Base-by-base conservation (phyloP, 805 yeast species). In the Brettanomyces nanus region DNA sequence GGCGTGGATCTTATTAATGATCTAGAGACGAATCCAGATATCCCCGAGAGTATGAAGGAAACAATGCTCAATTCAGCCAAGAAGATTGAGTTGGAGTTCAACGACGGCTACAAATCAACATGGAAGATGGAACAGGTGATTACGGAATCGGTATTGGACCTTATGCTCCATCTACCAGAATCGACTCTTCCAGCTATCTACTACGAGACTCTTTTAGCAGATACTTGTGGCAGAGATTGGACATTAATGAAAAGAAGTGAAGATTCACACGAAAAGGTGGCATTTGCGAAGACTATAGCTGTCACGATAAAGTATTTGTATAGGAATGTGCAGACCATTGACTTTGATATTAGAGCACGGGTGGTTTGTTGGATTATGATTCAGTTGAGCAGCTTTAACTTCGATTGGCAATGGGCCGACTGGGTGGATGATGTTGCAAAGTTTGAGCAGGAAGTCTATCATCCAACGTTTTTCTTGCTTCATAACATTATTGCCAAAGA, bases 381-480 rank as follows among this genome's bases (percentile, higher is more conserved):
- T 39, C 98, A 92, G 61, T 74, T 92, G 57, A 83, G 95, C 51
- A 92, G 90, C 56, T 92, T 90, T 59, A 87, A 83, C 40, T 92
- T 85, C 62, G 85, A 89, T 27, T 92, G 99, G 99, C 86, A 87
- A 54, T 92, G 98, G 98, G 77, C 75, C 45, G 97, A 89, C 58
- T 92, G 98, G 98, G 75, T 71, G 20, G 40, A 30, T 30, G 62
- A 59, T 3, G 84, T 79, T 49, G 69, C 80, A 0, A 49, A 55
- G n/a, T 58, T 56, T 33, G 69, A 65, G 33, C 59, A 64, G 6
- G 63, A 71, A 26, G 56, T 63, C 25, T 77, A 73, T 51, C 89
- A 85, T 53, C 95, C 97, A 10, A 77, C 75, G 47, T 69, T 74
- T 44, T 73, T 71, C 33, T 81, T 90, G 47, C 76, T 90, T 42